Evolutionary conservation across 1,139 yeast genomes (phyloP).

Genomic region (Yamadazyma triangularis): DNA sequence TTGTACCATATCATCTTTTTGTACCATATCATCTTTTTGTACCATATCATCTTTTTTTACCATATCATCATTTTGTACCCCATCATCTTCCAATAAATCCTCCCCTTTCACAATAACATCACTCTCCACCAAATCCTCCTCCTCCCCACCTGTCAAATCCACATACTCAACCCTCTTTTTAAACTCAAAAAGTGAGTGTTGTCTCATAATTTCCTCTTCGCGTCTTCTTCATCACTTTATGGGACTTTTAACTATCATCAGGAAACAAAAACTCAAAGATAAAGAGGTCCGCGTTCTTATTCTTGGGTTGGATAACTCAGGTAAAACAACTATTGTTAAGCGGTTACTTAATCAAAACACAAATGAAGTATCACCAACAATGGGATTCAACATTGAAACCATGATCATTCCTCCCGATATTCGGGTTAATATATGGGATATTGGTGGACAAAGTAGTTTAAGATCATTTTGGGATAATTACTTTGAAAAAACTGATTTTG

Average conservation of each 20-base stretch:
- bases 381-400: conserved; percentile 51
- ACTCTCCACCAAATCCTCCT: not conserved
- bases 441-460: conserved; percentile 80
- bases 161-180: not conserved
- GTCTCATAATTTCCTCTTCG: not conserved
- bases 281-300: conserved; percentile 69
- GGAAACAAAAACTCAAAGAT: conserved; percentile 79
- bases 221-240: no score
- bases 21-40: no score
- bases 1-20: no score
- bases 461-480: conserved; percentile 89
- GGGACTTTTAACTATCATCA: conserved; percentile 82
- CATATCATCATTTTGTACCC: no score
- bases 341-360: conserved; percentile 51
- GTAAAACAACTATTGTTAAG: conserved; percentile 78
- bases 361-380: conserved; percentile 41
- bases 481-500: conserved; percentile 77
- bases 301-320: conserved; percentile 85
- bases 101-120: conserved; percentile 1
- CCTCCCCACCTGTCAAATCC: conserved; percentile 1
- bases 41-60: no score
- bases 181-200: not conserved
- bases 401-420: conserved; percentile 12
- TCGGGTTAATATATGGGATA: conserved; percentile 65
- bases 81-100: no score